A percentile compares a stretch with the other conserved stretches of the same genome.
Conservation (phyloP, 768 basidiomycete genomes). For the Podaxis mareebaensis region DNA sequence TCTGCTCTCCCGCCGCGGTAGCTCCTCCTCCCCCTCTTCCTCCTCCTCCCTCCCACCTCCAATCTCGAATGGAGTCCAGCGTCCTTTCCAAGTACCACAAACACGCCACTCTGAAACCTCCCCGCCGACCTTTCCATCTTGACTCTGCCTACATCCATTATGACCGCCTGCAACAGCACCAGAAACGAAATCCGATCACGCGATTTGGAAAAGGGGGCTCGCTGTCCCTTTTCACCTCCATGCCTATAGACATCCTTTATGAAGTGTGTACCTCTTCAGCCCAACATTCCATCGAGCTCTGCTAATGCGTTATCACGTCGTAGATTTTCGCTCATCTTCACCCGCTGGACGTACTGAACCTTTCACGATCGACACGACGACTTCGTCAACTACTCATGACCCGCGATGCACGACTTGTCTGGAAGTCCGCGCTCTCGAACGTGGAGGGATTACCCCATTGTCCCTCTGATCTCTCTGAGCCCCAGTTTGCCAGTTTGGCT, state of each 20-base stretch:
- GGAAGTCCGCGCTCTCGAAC: conserved; percentile 33
- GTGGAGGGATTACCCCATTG: conserved; percentile 40
- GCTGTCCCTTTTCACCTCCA: conserved; percentile 20
- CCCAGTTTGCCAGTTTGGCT: conserved; percentile 44
- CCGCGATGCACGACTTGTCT: conserved; percentile 34
- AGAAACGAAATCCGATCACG: conserved; percentile 2
- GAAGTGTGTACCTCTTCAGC: conserved; percentile 24
- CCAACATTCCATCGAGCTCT: too few relatives aligned
- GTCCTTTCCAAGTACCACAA: background rate
- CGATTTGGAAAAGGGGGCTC: conserved; percentile 13
- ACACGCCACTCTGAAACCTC: background rate
- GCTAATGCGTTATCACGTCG: background rate
- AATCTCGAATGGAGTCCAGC: background rate
- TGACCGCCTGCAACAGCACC: conserved; percentile 2
- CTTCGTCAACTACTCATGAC: conserved; percentile 42
- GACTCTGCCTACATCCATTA: conserved; percentile 7
- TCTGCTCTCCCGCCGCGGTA: background rate
- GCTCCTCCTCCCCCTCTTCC: background rate
- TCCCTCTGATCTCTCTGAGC: conserved; percentile 45
- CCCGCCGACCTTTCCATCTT: conserved; percentile 3
- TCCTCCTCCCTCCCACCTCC: background rate
- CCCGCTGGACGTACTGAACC: conserved; percentile 45
- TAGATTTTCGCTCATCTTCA: conserved; percentile 46
- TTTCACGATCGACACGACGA: conserved; percentile 42
- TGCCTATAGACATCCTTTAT: conserved; percentile 34